Percentiles rank a stretch among this genome's conserved stretches.
Conservation (phyloP, 2,329 filamentous ascomycete genomes). For the Diaporthe citriasiana region DNA sequence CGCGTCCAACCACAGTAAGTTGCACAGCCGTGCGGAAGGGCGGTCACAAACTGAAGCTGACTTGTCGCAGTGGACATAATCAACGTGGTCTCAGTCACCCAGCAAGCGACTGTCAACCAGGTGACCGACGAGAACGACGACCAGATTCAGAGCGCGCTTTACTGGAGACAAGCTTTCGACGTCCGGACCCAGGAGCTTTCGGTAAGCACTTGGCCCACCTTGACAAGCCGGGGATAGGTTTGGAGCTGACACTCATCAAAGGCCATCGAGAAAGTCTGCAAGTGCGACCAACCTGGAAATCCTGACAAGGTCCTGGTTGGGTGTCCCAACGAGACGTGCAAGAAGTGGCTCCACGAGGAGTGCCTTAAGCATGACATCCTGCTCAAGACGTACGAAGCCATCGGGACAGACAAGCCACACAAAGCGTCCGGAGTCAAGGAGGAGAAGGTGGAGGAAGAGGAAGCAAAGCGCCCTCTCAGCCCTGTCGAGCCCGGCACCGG, state of each 20-base stretch:
- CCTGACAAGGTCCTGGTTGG: slow-evolving; percentile 72
- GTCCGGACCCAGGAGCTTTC: slow-evolving; percentile 70
- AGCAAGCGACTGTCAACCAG: slow-evolving; percentile 71
- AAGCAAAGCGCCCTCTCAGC: slow-evolving; percentile 63
- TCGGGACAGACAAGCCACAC: slow-evolving; percentile 67
- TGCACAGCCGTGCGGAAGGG: slow-evolving; percentile 45
- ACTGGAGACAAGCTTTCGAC: slow-evolving; percentile 76
- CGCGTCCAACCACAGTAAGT: slow-evolving; percentile 77
- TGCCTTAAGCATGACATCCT: slow-evolving; percentile 72
- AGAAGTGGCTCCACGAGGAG: slow-evolving; percentile 74
- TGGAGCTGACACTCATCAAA: slow-evolving; percentile 46
- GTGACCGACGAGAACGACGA: slow-evolving; percentile 80
- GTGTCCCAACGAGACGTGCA: slow-evolving; percentile 68
- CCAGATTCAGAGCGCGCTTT: slow-evolving; percentile 70
- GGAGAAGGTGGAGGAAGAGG: slow-evolving; percentile 56
- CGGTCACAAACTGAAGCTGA: slow-evolving; percentile 3
- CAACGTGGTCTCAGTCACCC: slow-evolving; percentile 78
- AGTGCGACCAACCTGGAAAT: slow-evolving; percentile 72
- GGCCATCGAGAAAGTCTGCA: slow-evolving; percentile 70
- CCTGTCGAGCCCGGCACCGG: slow-evolving; percentile 64
- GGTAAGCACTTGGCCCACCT: slow-evolving; percentile 55
- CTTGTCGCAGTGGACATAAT: slow-evolving; percentile 75
- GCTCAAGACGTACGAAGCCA: slow-evolving; percentile 61
- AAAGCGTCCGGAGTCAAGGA: slow-evolving; percentile 53
- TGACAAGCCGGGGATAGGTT: not conserved